These are phyloP conservation scores for Macrolepiota fuliginosa DNA, from an alignment of 768 basidiomycete species.

Conservation along the genomic window DNA sequence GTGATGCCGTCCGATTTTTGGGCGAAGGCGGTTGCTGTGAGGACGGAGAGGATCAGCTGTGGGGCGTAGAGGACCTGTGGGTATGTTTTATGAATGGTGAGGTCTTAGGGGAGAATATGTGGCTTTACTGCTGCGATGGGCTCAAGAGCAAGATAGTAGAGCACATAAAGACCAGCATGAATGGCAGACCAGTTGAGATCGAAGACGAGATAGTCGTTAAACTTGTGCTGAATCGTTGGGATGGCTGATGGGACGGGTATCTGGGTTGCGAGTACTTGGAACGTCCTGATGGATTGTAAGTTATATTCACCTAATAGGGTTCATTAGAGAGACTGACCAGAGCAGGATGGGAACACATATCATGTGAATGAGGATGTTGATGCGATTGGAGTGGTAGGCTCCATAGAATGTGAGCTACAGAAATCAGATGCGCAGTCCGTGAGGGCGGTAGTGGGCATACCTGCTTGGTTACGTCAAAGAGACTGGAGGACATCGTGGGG, in stretches of 20 bases:
- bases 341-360: conserved; percentile 80
- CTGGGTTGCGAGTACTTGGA: conserved; percentile 47
- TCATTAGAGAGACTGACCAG: conserved; percentile 48
- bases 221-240: conserved; percentile 46
- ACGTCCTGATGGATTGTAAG: conserved; percentile 46
- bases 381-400: conserved; percentile 82
- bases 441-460: conserved; percentile 29
- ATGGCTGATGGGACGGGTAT: conserved; percentile 54
- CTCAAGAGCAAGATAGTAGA: conserved; percentile 82
- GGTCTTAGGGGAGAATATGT: background rate
- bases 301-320: background rate
- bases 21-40: conserved; percentile 72
- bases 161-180: conserved; percentile 53
- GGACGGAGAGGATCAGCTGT: conserved; percentile 55
- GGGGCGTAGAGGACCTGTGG: conserved; percentile 79
- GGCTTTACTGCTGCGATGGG: conserved; percentile 78
- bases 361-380: conserved; percentile 85
- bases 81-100: conserved; percentile 3
- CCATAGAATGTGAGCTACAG: conserved; percentile 87
- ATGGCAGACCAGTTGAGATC: conserved; percentile 69
- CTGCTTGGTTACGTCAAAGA: conserved; percentile 74
- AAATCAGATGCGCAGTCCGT: background rate
- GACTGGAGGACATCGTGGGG: conserved; percentile 33
- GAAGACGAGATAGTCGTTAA: conserved; percentile 66
- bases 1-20: conserved; percentile 48